Evolutionary conservation across 2,329 filamentous ascomycete genomes (phyloP).

Genomic region (Fusarium drepaniforme): DNA sequence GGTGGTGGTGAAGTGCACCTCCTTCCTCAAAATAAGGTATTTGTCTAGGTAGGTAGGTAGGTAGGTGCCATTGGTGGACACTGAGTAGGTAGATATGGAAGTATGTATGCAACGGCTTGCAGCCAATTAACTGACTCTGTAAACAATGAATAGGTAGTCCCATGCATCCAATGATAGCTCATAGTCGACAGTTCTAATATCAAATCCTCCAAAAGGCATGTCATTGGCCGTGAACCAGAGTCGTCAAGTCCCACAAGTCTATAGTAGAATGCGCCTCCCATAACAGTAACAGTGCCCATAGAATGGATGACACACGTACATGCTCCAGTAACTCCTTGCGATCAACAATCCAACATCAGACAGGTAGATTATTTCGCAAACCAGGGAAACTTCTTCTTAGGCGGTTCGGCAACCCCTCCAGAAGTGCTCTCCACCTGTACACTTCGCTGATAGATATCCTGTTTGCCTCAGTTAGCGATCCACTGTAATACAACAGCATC

Average conservation of each 20-base stretch:
- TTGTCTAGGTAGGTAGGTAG: not conserved
- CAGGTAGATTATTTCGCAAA: slow-evolving; percentile 61
- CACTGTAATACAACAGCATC: not conserved
- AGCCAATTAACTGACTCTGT: slow-evolving; percentile 5
- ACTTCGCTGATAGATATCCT: slow-evolving; percentile 76
- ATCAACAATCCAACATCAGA: slow-evolving; percentile 12
- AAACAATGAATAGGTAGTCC: slow-evolving; percentile 8
- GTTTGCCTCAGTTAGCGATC: slow-evolving; percentile 40
- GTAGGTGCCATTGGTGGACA: not conserved
- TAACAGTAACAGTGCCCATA: slow-evolving; percentile 28
- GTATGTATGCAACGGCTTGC: not conserved
- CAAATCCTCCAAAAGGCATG: slow-evolving; percentile 12
- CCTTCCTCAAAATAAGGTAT: not conserved
- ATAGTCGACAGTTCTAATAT: slow-evolving; percentile 12
- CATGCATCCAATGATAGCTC: slow-evolving; percentile 20
- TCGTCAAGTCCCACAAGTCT: slow-evolving; percentile 33
- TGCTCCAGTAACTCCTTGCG: slow-evolving; percentile 44
- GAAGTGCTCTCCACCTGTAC: slow-evolving; percentile 67
- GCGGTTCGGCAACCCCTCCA: slow-evolving; percentile 58
- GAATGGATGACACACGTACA: slow-evolving; percentile 21
- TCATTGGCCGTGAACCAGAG: slow-evolving; percentile 24
- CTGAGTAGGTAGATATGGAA: not conserved
- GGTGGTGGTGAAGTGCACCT: not conserved
- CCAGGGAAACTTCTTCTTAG: slow-evolving; percentile 77
- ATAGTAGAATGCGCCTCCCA: slow-evolving; percentile 37